A percentile compares a stretch with the other conserved stretches of the same genome.
phyloP scores from a whole-genome alignment of 2,329 filamentous ascomycete species.

The Davidsoniella australis region DNA sequence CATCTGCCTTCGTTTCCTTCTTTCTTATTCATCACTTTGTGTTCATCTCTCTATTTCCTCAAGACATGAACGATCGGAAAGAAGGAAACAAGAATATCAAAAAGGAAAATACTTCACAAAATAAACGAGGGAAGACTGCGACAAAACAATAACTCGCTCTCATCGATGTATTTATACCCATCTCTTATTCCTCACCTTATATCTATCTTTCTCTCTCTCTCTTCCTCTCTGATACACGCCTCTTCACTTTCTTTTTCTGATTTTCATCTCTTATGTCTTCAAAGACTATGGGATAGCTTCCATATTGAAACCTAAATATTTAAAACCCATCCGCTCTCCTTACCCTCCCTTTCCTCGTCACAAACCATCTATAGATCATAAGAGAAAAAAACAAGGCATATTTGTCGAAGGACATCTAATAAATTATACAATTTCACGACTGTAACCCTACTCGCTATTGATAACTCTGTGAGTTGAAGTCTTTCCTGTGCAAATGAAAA shows the following conservation, averaged over 20 bases:
- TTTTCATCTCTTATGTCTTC: not conserved
- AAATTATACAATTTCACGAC: not conserved
- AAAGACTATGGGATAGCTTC: not conserved
- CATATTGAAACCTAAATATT: not conserved
- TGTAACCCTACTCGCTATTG: too few species aligned
- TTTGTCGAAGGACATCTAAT: constrained; percentile 5
- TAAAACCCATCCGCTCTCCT: not conserved
- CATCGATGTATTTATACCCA: too few species aligned
- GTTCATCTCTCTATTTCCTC: too few species aligned
- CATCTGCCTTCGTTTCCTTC: not conserved
- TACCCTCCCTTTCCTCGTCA: not conserved
- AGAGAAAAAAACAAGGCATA: constrained; percentile 10
- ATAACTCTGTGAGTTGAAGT: too few species aligned
- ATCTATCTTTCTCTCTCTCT: not conserved
- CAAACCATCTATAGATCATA: constrained; percentile 11
- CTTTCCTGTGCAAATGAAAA: too few species aligned
- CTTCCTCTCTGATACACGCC: not conserved
- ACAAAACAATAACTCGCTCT: not conserved
- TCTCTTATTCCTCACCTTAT: too few species aligned
- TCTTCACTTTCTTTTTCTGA: not conserved
- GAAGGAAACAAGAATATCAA: too few species aligned
- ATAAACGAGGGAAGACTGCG: too few species aligned
- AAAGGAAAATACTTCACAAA: too few species aligned
- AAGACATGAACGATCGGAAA: too few species aligned
- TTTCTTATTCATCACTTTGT: not conserved